These are phyloP conservation scores for Ceratobasidium papillatum DNA, from an alignment of 1,284 basidiomycete species.

Conservation along the genomic window DNA sequence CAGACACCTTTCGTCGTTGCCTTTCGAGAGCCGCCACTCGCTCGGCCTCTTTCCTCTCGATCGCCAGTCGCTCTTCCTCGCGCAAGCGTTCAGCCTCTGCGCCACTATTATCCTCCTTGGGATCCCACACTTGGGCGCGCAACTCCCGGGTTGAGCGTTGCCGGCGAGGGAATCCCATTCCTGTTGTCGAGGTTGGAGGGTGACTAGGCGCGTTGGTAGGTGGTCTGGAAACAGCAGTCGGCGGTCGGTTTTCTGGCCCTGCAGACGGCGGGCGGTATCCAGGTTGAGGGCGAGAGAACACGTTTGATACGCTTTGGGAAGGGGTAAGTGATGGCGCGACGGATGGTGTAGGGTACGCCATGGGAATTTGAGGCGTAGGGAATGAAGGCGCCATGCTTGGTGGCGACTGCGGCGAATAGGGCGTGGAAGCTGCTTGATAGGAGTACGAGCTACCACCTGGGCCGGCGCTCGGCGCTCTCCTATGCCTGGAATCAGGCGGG, in stretches of 20 bases:
- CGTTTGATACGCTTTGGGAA: slow-evolving; percentile 33
- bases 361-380: slow-evolving; percentile 2
- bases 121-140: slow-evolving; percentile 32
- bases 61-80: slow-evolving; percentile 21
- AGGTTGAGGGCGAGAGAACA: slow-evolving; percentile 27
- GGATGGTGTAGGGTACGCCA: neutral
- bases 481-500: slow-evolving; percentile 21
- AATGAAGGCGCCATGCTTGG: slow-evolving; percentile 23
- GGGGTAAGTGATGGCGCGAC: slow-evolving; percentile 30
- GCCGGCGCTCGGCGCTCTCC: slow-evolving; percentile 8
- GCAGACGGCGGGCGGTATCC: slow-evolving; percentile 7
- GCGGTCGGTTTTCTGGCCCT: slow-evolving; percentile 4
- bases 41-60: slow-evolving; percentile 31
- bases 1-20: slow-evolving; percentile 34
- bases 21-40: slow-evolving; percentile 17
- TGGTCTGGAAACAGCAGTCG: neutral
- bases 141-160: slow-evolving; percentile 30
- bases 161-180: slow-evolving; percentile 32
- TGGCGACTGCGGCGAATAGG: neutral
- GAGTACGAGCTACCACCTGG: slow-evolving; percentile 22
- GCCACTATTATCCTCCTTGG: slow-evolving; percentile 31
- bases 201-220: neutral
- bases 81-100: slow-evolving; percentile 31
- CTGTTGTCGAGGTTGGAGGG: slow-evolving; percentile 31
- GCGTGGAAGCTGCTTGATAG: slow-evolving; percentile 22